Base-by-base conservation (phyloP, 352 stramenopile genomes). In the Phytopythium ostracodes region DNA sequence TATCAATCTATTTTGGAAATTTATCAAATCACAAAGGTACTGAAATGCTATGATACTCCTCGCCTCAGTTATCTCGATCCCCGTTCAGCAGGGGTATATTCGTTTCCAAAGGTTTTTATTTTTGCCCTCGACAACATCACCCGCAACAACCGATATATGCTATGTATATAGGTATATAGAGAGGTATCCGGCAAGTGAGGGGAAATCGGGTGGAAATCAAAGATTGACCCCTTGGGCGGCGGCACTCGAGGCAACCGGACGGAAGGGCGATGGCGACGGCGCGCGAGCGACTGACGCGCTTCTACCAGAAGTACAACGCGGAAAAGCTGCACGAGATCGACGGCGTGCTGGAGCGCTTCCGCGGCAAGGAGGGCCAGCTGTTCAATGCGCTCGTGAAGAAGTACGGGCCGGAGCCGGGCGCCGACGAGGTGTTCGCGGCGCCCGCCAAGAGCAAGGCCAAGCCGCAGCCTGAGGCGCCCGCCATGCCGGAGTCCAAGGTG, bases 231-330 rank as follows among this genome's bases (percentile, higher is more conserved):
- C 8, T 24, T 7, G 35, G 4, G 18, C 20, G 18, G 38, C 22
- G 12, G 7, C 47, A 22, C 22, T 35, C 47, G 29, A 22, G 15
- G 25, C 17, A 7, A 25, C 0, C 18, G 5, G 46, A 33, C 10
- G 50, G 40, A 0, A 10, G 36, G 40, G 66, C 9, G 46, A 91
- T 88, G 81, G 74, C 79, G 47, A 66, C 80, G 53, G 70, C 87
- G 49, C 81, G 72, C 60, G 81, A 87, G 65, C 85, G 85, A 43
- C 63, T 94, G 35, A 76, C 77, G 73, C 81, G 83, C 59, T 94
- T 94, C 77, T 94, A 94, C 70, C 73, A 75, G 50, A 92, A 94
- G 73, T 92, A 94, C 71, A 94, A 92, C 63, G 66, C 77, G 20
- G 76, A 91, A 64, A 94, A 94, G 78, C 69, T 91, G 65, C 70